Base-by-base conservation (phyloP, 2,329 filamentous ascomycete genomes). In the Hansfordia pulvinata region DNA sequence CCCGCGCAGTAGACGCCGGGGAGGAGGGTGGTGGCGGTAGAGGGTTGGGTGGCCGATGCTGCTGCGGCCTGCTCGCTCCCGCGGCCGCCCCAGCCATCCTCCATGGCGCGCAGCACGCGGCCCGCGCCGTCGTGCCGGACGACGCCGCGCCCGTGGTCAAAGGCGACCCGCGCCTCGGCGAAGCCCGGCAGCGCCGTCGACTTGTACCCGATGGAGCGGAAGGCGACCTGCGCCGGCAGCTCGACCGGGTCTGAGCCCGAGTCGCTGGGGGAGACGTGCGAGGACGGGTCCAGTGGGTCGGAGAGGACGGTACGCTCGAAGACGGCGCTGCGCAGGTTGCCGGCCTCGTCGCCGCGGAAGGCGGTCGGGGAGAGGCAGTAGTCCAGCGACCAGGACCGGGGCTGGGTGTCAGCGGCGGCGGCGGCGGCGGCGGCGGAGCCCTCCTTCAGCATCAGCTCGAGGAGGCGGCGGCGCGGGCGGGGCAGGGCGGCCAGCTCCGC, bases 191-290 rank as follows among this genome's bases (percentile, higher is more conserved):
- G 56, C 1, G 83, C 62, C 17, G 77, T 65, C 0, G 85, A 86
- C 41, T 83, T 84, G 56, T 98, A 98, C 6, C 90, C 90, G 22
- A 98, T 86, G n/a, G 84, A 93, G 11, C 85, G 74, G 54, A 98
- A 94, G 10, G 83, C 85, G 4, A 88, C 47, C 5, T 74, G 65
- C 0, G 84, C 74, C 1, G 70, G 61, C 5, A 93, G 39, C 4
- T 62, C 48, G 3, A 64, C 31, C 2, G 54, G 55, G 32, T 69
- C 54, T 23, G 5, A 8, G 14, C 8, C n/a, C 8, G 13, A 12
- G 0, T 60, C 64, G 0, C 64, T 72, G 9, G 55, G 46, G 4
- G 53, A 46, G 10, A 64, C 58, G 27, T 59, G 53, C 7, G 68
- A 60, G 21, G 52, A n/a, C n/a, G n/a, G n/a, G n/a, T n/a, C n/a